phyloP scores from a whole-genome alignment of 768 basidiomycete genomes.

The Rhodotorula toruloides region DNA sequence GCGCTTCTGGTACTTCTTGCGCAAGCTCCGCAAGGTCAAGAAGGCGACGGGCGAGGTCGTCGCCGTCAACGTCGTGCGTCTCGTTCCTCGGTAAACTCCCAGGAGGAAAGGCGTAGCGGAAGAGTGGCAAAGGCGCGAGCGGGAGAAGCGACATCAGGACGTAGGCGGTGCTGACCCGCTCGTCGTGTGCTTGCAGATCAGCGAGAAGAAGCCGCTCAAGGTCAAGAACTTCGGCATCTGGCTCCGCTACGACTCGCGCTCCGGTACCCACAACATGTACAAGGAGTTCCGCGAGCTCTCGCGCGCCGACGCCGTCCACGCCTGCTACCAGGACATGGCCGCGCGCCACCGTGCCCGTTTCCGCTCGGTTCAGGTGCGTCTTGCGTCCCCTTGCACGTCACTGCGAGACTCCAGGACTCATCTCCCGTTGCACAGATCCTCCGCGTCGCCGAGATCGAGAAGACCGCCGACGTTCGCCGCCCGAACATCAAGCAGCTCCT shows the following conservation, averaged over 20 bases:
- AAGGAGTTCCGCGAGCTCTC: conserved; percentile 89
- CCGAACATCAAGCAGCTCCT: conserved; percentile 98
- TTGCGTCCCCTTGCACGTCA: too few relatives aligned
- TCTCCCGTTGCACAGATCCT: conserved; percentile 62
- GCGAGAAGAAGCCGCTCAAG: conserved; percentile 94
- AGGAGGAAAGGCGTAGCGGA: not conserved
- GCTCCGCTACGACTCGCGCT: conserved; percentile 98
- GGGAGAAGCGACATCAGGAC: not conserved
- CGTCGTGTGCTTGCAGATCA: conserved; percentile 58
- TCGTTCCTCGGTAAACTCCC: not conserved
- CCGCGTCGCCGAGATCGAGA: conserved; percentile 92
- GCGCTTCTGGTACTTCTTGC: conserved; percentile 99
- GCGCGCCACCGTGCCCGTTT: conserved; percentile 98
- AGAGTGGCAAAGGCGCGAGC: not conserved
- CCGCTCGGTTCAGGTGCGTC: conserved; percentile 87
- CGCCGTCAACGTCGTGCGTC: conserved; percentile 92
- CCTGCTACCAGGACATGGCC: conserved; percentile 99
- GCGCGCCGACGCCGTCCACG: conserved; percentile 90
- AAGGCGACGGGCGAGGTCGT: conserved; percentile 99
- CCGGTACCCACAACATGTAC: conserved; percentile 99
- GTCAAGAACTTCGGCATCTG: conserved; percentile 99
- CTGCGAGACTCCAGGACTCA: not conserved
- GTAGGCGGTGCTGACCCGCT: too few relatives aligned
- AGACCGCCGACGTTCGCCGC: conserved; percentile 82
- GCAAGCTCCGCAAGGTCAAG: conserved; percentile 98